phyloP scores from a whole-genome alignment of 1,284 basidiomycete species.

The Hymenochaete sp. region DNA sequence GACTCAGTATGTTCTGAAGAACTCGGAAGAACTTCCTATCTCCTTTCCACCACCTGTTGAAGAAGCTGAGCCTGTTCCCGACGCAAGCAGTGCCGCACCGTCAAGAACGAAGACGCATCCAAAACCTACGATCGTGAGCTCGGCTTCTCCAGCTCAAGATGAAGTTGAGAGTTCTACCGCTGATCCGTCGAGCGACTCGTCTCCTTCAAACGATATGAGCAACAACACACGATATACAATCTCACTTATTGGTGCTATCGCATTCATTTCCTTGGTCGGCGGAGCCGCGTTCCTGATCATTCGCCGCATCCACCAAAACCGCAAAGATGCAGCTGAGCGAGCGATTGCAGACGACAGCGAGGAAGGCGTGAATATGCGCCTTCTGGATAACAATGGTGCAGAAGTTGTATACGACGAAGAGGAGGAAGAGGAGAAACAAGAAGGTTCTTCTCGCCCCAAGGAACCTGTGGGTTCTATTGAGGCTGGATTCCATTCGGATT shows the following conservation, averaged over 20 bases:
- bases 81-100: slow-evolving; percentile 28
- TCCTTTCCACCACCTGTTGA: slow-evolving; percentile 44
- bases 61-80: slow-evolving; percentile 24
- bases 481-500: slow-evolving; percentile 15
- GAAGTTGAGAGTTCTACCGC: slow-evolving; percentile 3
- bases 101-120: slow-evolving; percentile 53
- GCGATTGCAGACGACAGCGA: slow-evolving; percentile 22
- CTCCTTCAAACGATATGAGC: slow-evolving; percentile 1
- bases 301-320: slow-evolving; percentile 40
- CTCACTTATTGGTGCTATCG: slow-evolving; percentile 48
- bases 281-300: slow-evolving; percentile 11
- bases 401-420: slow-evolving; percentile 54
- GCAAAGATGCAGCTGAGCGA: slow-evolving; percentile 39
- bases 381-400: slow-evolving; percentile 55
- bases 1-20: slow-evolving; percentile 53
- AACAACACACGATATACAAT: slow-evolving; percentile 8
- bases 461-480: slow-evolving; percentile 1
- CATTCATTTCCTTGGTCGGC: slow-evolving; percentile 44
- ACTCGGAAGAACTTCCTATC: slow-evolving; percentile 32
- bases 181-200: not conserved
- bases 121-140: slow-evolving; percentile 68
- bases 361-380: slow-evolving; percentile 69
- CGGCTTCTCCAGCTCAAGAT: not conserved
- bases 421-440: slow-evolving; percentile 39
- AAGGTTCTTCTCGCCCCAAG: no score